A percentile compares a stretch with the other conserved stretches of the same genome.
phyloP scores from a whole-genome alignment of 176 grass and related monocot genomes.

The Hordeum marinum region DNA sequence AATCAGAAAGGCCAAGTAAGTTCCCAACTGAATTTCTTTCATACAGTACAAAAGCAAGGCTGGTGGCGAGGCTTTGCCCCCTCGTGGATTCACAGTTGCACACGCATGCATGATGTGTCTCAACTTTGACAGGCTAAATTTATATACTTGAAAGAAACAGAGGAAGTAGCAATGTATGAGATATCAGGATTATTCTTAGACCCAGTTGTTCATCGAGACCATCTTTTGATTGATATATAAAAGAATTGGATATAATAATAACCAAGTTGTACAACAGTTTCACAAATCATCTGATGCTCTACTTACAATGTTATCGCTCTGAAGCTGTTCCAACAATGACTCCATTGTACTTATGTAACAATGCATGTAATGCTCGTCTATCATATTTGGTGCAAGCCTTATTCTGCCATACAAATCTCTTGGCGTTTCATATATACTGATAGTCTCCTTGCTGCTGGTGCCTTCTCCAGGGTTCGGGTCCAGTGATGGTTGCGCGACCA shows the following conservation, averaged over 20 bases:
- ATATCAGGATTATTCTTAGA: too few relatives aligned
- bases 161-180: too few relatives aligned
- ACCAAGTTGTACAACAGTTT: slow-evolving; percentile 21
- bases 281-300: slow-evolving; percentile 27
- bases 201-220: neutral
- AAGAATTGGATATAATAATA: slow-evolving; percentile 40
- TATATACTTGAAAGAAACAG: too few relatives aligned
- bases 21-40: too few relatives aligned
- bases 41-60: too few relatives aligned
- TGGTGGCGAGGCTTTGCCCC: too few relatives aligned
- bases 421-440: slow-evolving; percentile 46
- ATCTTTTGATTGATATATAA: neutral
- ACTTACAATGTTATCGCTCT: slow-evolving; percentile 25
- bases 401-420: slow-evolving; percentile 69
- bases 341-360: slow-evolving; percentile 68
- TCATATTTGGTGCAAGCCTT: slow-evolving; percentile 61
- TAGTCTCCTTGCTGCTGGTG: slow-evolving; percentile 32
- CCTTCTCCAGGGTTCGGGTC: slow-evolving; percentile 15
- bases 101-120: too few relatives aligned
- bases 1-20: too few relatives aligned
- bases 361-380: slow-evolving; percentile 69
- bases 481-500: slow-evolving; percentile 36
- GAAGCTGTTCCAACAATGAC: slow-evolving; percentile 48
- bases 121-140: too few relatives aligned
- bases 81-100: too few relatives aligned